A percentile compares a stretch with the other conserved stretches of the same genome.
These are phyloP conservation scores for Pseudozyma sp. DNA, from an alignment of 1,284 basidiomycete species.

Conservation along the genomic window DNA sequence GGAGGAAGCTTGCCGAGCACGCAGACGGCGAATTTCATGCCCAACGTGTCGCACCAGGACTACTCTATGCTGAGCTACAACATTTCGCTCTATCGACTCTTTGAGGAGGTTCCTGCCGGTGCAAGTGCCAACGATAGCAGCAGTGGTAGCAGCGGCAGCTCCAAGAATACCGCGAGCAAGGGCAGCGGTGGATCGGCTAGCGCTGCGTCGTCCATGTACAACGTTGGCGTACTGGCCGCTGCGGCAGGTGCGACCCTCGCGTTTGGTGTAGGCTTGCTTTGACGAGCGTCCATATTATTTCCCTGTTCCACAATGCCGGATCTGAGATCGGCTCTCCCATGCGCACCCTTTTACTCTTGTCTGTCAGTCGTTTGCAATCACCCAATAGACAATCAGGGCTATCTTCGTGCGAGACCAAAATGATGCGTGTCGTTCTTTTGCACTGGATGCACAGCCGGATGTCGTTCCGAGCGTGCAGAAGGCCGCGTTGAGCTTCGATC, in stretches of 20 bases:
- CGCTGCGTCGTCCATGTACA: neutral
- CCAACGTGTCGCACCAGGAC: constrained; percentile 61
- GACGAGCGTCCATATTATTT: neutral
- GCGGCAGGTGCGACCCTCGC: constrained; percentile 9
- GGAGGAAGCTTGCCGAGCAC: constrained; percentile 38
- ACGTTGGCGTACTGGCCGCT: constrained; percentile 2
- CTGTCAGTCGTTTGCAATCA: too few species aligned
- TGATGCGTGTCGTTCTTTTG: too few species aligned
- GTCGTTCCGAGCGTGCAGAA: too few species aligned
- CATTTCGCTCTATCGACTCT: constrained; percentile 52
- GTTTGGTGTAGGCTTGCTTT: constrained; percentile 21
- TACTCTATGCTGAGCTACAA: constrained; percentile 61
- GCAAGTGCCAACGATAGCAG: constrained; percentile 2
- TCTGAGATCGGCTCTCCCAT: too few species aligned
- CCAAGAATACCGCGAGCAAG: constrained; percentile 3
- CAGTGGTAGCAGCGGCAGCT: neutral
- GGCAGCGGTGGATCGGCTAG: constrained; percentile 8
- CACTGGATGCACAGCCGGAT: too few species aligned
- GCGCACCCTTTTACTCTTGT: too few species aligned
- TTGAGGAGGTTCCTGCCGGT: constrained; percentile 36
- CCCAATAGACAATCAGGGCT: too few species aligned
- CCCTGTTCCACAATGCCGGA: too few species aligned
- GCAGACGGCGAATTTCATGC: constrained; percentile 60
- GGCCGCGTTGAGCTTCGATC: neutral
- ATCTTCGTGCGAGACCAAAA: too few species aligned